phyloP scores from a whole-genome alignment of 805 yeast species.

The Candida nanaspora region DNA sequence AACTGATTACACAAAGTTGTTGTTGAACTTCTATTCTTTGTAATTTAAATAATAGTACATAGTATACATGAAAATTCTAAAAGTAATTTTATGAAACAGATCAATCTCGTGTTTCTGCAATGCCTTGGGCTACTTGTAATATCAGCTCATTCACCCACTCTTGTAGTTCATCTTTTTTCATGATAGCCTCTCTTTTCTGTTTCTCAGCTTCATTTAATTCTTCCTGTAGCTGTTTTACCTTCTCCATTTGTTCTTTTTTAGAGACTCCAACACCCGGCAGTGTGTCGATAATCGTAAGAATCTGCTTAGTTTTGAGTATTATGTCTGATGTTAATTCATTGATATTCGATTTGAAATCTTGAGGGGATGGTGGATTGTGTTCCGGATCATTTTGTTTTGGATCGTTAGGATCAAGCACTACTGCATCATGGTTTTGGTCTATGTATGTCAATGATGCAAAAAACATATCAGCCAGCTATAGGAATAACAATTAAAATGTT shows the following conservation, averaged over 20 bases:
- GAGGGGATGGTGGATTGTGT: slow-evolving; percentile 33
- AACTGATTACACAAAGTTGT: neutral
- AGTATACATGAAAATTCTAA: neutral
- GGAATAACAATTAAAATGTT: neutral
- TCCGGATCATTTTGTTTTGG: slow-evolving; percentile 59
- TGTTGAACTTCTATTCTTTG: neutral
- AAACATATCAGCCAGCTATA: slow-evolving; percentile 65
- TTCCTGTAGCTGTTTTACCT: slow-evolving; percentile 52
- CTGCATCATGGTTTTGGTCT: slow-evolving; percentile 66
- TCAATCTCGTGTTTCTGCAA: slow-evolving; percentile 33
- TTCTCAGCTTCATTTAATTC: slow-evolving; percentile 57
- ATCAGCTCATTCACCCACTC: slow-evolving; percentile 62
- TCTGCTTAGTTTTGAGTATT: slow-evolving; percentile 79
- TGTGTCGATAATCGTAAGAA: slow-evolving; percentile 76
- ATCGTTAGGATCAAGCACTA: slow-evolving; percentile 39
- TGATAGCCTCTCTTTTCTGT: slow-evolving; percentile 47
- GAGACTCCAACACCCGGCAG: slow-evolving; percentile 91
- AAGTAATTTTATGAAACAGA: neutral
- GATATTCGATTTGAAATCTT: slow-evolving; percentile 37
- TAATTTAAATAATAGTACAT: neutral
- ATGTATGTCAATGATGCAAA: slow-evolving; percentile 73
- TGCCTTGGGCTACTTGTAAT: slow-evolving; percentile 48
- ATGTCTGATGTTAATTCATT: slow-evolving; percentile 81
- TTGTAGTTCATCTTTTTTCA: slow-evolving; percentile 57
- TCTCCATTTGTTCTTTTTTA: slow-evolving; percentile 60